Evolutionary conservation across 306 rosid species (phyloP), one percentile per base, ranked within the genome.

Genomic region (Corylus heterophylla): DNA sequence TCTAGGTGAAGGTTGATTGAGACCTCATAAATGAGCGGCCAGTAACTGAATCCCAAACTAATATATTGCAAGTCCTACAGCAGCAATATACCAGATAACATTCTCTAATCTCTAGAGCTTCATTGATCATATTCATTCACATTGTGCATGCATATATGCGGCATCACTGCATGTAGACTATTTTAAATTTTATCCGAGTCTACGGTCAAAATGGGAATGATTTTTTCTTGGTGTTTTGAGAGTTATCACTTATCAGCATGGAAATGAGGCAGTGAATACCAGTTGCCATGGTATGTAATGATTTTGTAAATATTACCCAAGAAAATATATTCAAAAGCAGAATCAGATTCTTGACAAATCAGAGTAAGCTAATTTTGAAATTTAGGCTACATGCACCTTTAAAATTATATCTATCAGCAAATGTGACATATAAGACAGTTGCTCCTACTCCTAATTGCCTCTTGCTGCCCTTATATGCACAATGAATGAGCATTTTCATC

Each of bases 361-460:
- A 72, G 58, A 72, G 67, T 63, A 72, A 37, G 50, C 8, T 31
- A 67, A 18, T 14, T 69, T 47, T 59, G 9, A 31, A 35, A 7
- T 29, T 27, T 31, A 70, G 16, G 29, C 63, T 55, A 20, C 4
- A 74, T 9, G 70, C 39, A 74, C 2, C 58, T 77, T 25, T 22
- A 58, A 61, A 54, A 18, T 54, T 72, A 71, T 31, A 61, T 71
- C 69, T 59, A 69, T 56, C 22, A 22, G 82, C 68, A 83, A 20
- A 80, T 22, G 59, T 73, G 73, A 80, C 77, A 48, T 56, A 42
- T 22, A 58, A 31, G 25, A 62, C 39, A 82, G 69, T 48, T 72
- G 71, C 50, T 78, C 51, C 66, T 74, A 74, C 49, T 35, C 51
- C 66, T 74, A 74, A 31, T 35, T 74, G 73, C 75, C 64, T 45